phyloP scores from a whole-genome alignment of 768 basidiomycete genomes.

The Termitomyces sp. region DNA sequence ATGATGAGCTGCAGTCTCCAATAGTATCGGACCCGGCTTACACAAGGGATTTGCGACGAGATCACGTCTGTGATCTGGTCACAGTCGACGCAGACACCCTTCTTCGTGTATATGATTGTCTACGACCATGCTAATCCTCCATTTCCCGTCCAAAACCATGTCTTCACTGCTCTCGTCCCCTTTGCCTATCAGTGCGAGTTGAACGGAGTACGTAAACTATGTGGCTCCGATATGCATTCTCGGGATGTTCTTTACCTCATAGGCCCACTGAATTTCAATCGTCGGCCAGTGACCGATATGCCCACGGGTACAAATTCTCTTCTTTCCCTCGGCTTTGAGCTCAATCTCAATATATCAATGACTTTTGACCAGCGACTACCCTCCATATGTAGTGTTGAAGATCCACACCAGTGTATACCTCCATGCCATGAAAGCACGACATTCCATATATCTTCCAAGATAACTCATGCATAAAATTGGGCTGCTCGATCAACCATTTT shows the following conservation, averaged over 20 bases:
- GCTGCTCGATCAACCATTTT: neutral
- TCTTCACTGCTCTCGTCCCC: neutral
- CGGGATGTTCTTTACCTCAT: neutral
- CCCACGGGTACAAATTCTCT: neutral
- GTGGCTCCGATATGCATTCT: neutral
- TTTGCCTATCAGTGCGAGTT: neutral
- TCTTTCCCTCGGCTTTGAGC: neutral
- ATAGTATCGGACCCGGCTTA: conserved; percentile 1
- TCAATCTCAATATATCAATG: neutral
- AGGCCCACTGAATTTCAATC: neutral
- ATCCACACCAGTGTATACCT: neutral
- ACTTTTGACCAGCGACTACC: neutral
- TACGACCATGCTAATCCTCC: neutral
- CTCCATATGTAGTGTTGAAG: neutral
- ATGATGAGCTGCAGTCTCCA: neutral
- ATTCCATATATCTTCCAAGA: neutral
- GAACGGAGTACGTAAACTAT: neutral
- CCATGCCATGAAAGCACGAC: neutral
- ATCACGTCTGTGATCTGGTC: neutral
- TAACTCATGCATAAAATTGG: neutral
- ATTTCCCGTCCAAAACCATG: neutral
- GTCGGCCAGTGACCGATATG: neutral
- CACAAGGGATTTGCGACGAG: neutral
- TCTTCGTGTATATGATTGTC: neutral
- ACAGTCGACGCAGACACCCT: neutral